Evolutionary conservation across 2,329 filamentous ascomycete genomes (phyloP).

Genomic region (Claviceps africana): DNA sequence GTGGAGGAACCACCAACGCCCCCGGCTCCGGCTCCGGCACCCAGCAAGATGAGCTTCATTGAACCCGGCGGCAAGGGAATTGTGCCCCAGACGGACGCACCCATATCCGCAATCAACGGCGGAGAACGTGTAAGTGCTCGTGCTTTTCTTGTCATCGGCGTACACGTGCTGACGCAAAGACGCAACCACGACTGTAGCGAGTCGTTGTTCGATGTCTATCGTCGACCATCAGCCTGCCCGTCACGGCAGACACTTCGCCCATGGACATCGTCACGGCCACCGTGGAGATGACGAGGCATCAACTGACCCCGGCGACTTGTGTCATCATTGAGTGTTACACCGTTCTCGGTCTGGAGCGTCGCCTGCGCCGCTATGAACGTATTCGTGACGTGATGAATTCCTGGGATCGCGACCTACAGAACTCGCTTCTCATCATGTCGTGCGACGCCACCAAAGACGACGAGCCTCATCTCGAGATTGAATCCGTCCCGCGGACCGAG

Average conservation of each 20-base stretch:
- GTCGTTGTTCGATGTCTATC: constrained; percentile 62
- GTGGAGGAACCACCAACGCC: constrained; percentile 18
- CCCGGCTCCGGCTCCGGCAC: background rate
- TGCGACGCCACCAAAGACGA: constrained; percentile 40
- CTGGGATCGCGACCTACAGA: constrained; percentile 73
- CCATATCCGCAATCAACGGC: constrained; percentile 66
- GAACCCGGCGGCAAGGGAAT: constrained; percentile 32
- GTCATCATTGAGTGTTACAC: constrained; percentile 68
- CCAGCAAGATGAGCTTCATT: constrained; percentile 24
- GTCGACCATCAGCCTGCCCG: constrained; percentile 53
- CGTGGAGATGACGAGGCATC: constrained; percentile 46
- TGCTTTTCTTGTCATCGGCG: background rate
- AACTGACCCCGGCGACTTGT: constrained; percentile 49
- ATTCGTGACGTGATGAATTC: constrained; percentile 83
- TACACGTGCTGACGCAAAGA: background rate
- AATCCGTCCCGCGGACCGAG: constrained; percentile 42
- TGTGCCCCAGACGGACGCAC: constrained; percentile 52
- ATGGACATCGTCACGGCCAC: constrained; percentile 59
- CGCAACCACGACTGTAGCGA: constrained; percentile 26
- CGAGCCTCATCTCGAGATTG: constrained; percentile 45
- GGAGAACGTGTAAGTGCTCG: constrained; percentile 53
- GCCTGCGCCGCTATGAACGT: constrained; percentile 71
- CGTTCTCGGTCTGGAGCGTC: constrained; percentile 64
- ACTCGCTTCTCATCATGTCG: constrained; percentile 55
- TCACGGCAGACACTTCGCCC: constrained; percentile 61